Evolutionary conservation across 2,329 filamentous ascomycete genomes (phyloP), one percentile per base, ranked within the genome.

Genomic region (Hymenotorrendiella dingleyae): DNA sequence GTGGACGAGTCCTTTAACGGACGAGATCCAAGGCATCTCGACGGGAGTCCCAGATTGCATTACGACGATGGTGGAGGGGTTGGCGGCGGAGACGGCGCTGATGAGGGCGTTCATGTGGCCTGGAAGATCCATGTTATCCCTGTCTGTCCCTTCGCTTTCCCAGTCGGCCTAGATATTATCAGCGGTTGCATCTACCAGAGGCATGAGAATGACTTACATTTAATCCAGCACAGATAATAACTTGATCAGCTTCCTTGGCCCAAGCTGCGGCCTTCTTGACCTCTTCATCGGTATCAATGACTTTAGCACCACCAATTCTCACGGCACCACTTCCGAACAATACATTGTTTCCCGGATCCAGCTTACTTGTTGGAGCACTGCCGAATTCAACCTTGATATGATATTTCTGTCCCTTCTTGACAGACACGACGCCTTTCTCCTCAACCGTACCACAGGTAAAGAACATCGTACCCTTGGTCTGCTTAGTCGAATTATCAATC

Each of bases 101-200:
- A 91, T 84, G 42, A 94, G 66, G 14, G 76, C 71, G 54, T 93
- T 84, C 30, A 83, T 78, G 28, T 77, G 73, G 16, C 82, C 75
- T 65, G 88, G 91, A 0, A 94, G 71, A 20, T 82, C 84, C 62
- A 95, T 78, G 62, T 84, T 84, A 54, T 82, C 83, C 29, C 88
- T 80, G 64, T 95, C 88, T 28, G 76, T 71, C 23, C 84, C 84
- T 65, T 90, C 86, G 0, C 81, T 82, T 62, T 91, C 86, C 84
- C 85, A 91, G 57, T 91, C 85, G 27, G 75, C 42, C 54, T 58
- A 30, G 8, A 30, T 21, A 20, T 11, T 32, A 35, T 17, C 12
- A 45, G 10, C 7, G 7, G 28, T 8, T 8, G 28, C 23, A 14
- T 27, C 22, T 32, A 21, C n/a, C 12, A 28, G 24, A 17, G 12